Percentiles rank a stretch among this genome's conserved stretches.
Conservation (phyloP, 805 yeast species). For the Yarrowia hollandica region DNA sequence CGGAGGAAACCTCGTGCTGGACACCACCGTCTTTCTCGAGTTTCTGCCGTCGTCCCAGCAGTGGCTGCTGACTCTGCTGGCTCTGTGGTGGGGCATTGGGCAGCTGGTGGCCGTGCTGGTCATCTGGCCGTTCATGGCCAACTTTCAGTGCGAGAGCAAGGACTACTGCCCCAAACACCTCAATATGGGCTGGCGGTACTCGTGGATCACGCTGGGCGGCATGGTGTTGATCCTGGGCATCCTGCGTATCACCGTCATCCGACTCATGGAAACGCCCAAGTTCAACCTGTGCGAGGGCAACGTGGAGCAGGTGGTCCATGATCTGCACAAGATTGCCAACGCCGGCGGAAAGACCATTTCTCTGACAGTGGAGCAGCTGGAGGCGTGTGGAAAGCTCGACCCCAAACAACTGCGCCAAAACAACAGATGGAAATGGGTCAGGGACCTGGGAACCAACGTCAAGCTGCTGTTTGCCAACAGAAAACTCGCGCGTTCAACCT, state of each 20-base stretch:
- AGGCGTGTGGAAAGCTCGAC: constrained; percentile 46
- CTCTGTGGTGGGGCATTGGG: constrained; percentile 65
- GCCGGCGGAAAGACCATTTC: constrained; percentile 47
- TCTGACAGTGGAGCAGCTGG: constrained; percentile 51
- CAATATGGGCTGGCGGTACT: constrained; percentile 65
- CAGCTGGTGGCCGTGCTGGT: constrained; percentile 54
- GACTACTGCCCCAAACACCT: constrained; percentile 47
- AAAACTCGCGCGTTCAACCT: background rate
- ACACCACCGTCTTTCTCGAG: constrained; percentile 55
- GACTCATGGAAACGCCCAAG: constrained; percentile 57
- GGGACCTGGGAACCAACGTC: constrained; percentile 11
- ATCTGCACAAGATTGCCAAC: constrained; percentile 50
- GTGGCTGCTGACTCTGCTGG: constrained; percentile 54
- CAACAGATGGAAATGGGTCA: constrained; percentile 13
- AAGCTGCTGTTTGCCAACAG: constrained; percentile 25
- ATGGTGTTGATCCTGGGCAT: constrained; percentile 52
- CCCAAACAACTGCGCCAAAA: background rate
- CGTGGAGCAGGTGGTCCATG: constrained; percentile 49
- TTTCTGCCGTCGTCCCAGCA: constrained; percentile 54
- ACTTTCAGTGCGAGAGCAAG: constrained; percentile 48
- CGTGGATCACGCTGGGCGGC: constrained; percentile 55
- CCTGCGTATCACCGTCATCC: constrained; percentile 49
- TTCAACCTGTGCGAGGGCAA: constrained; percentile 54
- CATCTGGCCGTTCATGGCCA: constrained; percentile 58
- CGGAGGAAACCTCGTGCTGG: constrained; percentile 60